Evolutionary conservation across 805 yeast species (phyloP).

Genomic region (Saturnispora saitoi): DNA sequence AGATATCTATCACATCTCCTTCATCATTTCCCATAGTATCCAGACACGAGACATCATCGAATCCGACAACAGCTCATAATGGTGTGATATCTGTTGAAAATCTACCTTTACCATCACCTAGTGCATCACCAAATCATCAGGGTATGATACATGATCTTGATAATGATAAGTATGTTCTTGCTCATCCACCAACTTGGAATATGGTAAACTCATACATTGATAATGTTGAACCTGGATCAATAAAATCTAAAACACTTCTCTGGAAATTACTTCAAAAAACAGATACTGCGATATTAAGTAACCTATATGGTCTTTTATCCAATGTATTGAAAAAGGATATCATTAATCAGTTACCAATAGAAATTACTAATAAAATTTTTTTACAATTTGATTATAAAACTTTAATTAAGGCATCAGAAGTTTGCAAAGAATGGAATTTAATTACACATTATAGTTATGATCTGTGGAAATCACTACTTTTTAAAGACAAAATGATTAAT

Average conservation of each 20-base stretch:
- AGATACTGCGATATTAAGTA: constrained; percentile 47
- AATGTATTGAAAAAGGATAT: constrained; percentile 65
- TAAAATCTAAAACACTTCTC: constrained; percentile 39
- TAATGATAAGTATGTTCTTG: neutral
- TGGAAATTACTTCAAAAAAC: constrained; percentile 46
- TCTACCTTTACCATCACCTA: constrained; percentile 61
- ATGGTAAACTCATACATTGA: neutral
- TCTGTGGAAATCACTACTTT: constrained; percentile 63
- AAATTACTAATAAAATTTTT: constrained; percentile 59
- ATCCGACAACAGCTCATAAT: neutral
- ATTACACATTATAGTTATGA: constrained; percentile 51
- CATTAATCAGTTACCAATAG: constrained; percentile 61
- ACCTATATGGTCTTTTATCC: constrained; percentile 44
- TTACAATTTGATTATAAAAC: constrained; percentile 54
- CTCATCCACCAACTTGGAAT: neutral
- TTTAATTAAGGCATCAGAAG: constrained; percentile 51
- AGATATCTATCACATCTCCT: neutral
- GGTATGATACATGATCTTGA: neutral
- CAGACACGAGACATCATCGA: neutral
- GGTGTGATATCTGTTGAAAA: neutral
- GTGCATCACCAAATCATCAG: constrained; percentile 47
- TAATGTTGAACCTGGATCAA: constrained; percentile 35
- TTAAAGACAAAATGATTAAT: constrained; percentile 52
- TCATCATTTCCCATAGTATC: neutral
- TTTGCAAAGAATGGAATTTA: constrained; percentile 61